These are phyloP conservation scores for Inonotus obliquus DNA, from an alignment of 1,284 basidiomycete species.

Conservation along the genomic window DNA sequence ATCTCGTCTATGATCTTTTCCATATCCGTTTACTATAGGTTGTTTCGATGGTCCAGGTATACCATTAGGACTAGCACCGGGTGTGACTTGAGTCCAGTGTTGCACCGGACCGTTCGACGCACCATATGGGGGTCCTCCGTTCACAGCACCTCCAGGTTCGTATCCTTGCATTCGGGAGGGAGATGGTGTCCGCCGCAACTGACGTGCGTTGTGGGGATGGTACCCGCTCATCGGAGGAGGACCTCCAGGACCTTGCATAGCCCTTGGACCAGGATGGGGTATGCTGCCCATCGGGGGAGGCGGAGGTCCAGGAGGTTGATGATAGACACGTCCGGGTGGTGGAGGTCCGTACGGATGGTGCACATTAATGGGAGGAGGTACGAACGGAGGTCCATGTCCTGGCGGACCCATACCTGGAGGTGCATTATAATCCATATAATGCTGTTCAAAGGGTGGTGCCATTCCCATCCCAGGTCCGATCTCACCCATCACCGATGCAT, in stretches of 20 bases:
- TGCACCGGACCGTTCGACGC: constrained; percentile 18
- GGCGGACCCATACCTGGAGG: constrained; percentile 11
- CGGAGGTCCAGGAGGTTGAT: constrained; percentile 9
- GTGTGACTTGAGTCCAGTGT: constrained; percentile 15
- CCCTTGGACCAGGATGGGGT: constrained; percentile 11
- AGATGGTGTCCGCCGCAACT: constrained; percentile 12
- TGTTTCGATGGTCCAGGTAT: constrained; percentile 17
- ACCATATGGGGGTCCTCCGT: constrained; percentile 14
- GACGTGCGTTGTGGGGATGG: constrained; percentile 8
- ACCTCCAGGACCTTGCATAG: constrained; percentile 14
- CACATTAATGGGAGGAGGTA: constrained; percentile 2
- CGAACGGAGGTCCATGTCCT: constrained; percentile 5
- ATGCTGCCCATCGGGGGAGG: constrained; percentile 16
- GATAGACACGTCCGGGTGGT: constrained; percentile 14
- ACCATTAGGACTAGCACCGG: constrained; percentile 3
- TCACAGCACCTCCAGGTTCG: constrained; percentile 13
- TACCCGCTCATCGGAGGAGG: constrained; percentile 6
- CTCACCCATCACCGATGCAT: constrained; percentile 8
- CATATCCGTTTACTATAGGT: constrained; percentile 18
- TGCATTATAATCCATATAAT: constrained; percentile 13
- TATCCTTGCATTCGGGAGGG: constrained; percentile 11
- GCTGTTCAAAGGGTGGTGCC: constrained; percentile 11
- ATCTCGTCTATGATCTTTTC: constrained; percentile 14
- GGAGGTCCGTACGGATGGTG: constrained; percentile 8
- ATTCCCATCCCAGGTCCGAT: constrained; percentile 14